Percentiles rank a stretch among this genome's conserved stretches.
Evolutionary conservation across 768 basidiomycete genomes (phyloP).

Genomic region (Jaapia argillacea): DNA sequence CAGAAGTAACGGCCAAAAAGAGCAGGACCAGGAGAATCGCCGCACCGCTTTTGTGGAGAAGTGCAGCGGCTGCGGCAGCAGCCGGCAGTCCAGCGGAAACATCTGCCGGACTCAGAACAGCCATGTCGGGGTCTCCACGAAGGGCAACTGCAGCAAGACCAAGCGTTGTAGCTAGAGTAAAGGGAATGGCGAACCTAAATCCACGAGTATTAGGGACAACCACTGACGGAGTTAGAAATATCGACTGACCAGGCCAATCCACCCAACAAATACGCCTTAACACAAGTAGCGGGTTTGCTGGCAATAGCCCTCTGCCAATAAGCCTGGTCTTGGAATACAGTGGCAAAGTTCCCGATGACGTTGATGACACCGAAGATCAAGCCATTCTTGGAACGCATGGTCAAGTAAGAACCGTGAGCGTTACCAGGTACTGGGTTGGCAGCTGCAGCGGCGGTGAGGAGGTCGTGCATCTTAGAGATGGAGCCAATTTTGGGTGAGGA

Average conservation of each 20-base stretch:
- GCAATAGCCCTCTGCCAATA: conserved; percentile 95
- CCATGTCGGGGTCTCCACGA: conserved; percentile 45
- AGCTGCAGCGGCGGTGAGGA: conserved; percentile 51
- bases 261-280: conserved; percentile 86
- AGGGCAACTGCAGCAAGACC: conserved; percentile 86
- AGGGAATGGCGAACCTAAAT: conserved; percentile 75
- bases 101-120: conserved; percentile 41
- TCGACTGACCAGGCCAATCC: conserved; percentile 68
- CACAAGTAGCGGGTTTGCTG: conserved; percentile 70
- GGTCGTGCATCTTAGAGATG: conserved; percentile 65
- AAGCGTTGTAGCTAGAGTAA: conserved; percentile 78
- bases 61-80: conserved; percentile 71
- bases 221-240: neutral
- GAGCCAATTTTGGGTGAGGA: conserved; percentile 76
- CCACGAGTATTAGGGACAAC: neutral
- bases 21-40: conserved; percentile 67
- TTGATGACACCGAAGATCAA: conserved; percentile 74
- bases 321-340: conserved; percentile 47
- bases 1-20: conserved; percentile 77
- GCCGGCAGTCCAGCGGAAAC: conserved; percentile 87
- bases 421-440: conserved; percentile 66
- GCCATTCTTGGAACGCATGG: conserved; percentile 44
- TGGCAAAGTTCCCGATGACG: conserved; percentile 75
- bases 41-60: conserved; percentile 50
- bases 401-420: conserved; percentile 70